phyloP scores from a whole-genome alignment of 306 rosid genomes.

The Acacia crassicarpa region DNA sequence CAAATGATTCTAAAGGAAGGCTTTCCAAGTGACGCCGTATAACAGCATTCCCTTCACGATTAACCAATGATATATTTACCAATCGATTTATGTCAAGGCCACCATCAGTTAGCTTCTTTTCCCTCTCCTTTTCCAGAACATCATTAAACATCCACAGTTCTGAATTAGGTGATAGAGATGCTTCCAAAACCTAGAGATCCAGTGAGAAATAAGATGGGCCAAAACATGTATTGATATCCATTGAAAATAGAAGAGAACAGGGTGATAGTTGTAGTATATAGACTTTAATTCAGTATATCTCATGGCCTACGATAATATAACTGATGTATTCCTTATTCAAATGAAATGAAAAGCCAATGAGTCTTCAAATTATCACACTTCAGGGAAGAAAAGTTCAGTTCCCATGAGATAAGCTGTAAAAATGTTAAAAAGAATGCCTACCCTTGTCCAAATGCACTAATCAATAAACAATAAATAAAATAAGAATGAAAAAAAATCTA shows the following conservation, averaged over 20 bases:
- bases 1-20: constrained; percentile 88
- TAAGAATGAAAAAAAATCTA: not conserved
- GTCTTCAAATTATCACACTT: not conserved
- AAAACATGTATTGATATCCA: constrained; percentile 2
- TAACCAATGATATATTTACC: constrained; percentile 70
- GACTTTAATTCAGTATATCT: not conserved
- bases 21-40: constrained; percentile 91
- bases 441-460: not conserved
- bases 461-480: not conserved
- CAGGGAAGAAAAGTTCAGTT: not conserved
- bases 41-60: constrained; percentile 94
- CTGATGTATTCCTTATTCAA: not conserved
- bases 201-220: constrained; percentile 19
- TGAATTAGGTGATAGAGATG: constrained; percentile 76
- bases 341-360: not conserved
- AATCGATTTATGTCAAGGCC: constrained; percentile 78
- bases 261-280: no score
- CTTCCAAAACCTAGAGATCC: constrained; percentile 73
- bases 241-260: not conserved
- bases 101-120: constrained; percentile 79
- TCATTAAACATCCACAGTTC: constrained; percentile 99
- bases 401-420: not conserved
- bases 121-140: constrained; percentile 83
- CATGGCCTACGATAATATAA: not conserved
- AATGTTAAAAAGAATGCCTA: not conserved